Base-by-base conservation (phyloP, 139 green algal genomes). In the Ettlia oleoabundans region DNA sequence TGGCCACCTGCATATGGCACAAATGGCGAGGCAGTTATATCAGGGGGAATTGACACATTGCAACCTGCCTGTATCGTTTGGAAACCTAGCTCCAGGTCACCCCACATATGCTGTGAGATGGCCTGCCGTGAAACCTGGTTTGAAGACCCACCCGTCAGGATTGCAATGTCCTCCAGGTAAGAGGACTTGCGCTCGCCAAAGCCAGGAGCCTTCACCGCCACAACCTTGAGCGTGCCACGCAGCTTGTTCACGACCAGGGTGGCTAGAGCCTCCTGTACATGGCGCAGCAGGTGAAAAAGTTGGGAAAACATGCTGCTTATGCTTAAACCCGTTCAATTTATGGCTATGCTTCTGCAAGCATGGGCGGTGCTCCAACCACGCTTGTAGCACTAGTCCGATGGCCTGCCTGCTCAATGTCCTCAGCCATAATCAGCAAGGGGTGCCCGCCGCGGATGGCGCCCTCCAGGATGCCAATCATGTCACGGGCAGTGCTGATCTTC, bases 221-320 rank as follows among this genome's bases (percentile, higher is more conserved):
- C 83, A 53, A 97, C 90, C 92, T 98, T 99, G 41, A 99, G 85
- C 33, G 89, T 95, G 78, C 97, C 97, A 62, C 97, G 87, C 77
- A 99, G 94, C 95, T 99, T 99, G 96, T 99, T 99, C 65, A 99
- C 97, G 43, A 99, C 97, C 64, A 99, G 92, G 13, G 97, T 99
- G 72, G 97, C 97, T 67, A 99, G 92, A 1, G 97, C 94, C 91
- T 99, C 97, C 91, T 99, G 96, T n/a, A n/a, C n/a, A n/a, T n/a
- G n/a, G n/a, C n/a, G 1, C 64, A 47, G 64, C 33, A 47, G 64
- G 61, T 10, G 61, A 58, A 58, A 58, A 24, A 58, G 13, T 58
- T 15, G 13, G 15, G 15, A 58, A 10, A 10, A 58, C 47, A 58
- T 58, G 10, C 47, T 58, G 47, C 47, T 58, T 58, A 24, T 58